Percentiles rank a stretch among this genome's conserved stretches.
Conservation (phyloP, 2,329 filamentous ascomycete species). For the Calonectria montana region DNA sequence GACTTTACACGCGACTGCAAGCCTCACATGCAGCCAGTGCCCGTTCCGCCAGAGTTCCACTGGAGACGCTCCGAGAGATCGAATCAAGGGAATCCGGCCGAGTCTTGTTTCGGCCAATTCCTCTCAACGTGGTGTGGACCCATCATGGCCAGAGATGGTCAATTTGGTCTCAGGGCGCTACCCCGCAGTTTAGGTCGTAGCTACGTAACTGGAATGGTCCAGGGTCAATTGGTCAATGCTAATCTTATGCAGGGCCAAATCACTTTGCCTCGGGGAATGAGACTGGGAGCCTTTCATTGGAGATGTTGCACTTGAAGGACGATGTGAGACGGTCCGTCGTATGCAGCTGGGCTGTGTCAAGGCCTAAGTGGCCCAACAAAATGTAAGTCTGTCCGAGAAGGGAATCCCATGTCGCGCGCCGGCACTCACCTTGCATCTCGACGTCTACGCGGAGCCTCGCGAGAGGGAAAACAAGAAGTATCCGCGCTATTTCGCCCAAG, state of each 20-base stretch:
- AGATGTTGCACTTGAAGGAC: background rate
- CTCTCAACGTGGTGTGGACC: background rate
- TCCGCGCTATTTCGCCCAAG: background rate
- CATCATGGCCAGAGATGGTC: background rate
- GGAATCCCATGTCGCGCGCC: background rate
- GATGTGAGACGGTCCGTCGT: background rate
- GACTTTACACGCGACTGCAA: background rate
- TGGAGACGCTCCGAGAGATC: background rate
- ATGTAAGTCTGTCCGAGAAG: background rate
- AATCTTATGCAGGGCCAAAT: conserved; percentile 4
- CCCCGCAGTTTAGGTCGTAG: background rate
- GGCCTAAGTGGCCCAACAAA: background rate
- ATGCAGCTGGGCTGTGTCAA: background rate
- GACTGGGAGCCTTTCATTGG: background rate
- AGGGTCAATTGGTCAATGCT: background rate
- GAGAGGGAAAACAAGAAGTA: background rate
- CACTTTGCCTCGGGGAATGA: background rate
- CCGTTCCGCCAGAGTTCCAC: background rate
- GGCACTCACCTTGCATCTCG: background rate
- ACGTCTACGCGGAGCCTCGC: background rate
- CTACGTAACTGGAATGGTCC: background rate
- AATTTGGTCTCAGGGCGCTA: background rate
- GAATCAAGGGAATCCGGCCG: background rate
- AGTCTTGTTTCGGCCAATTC: background rate
- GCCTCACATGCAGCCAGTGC: background rate